A percentile compares a stretch with the other conserved stretches of the same genome.
Evolutionary conservation across 495 filamentous ascomycete genomes (phyloP).

Genomic region (Podospora pseudocomata): DNA sequence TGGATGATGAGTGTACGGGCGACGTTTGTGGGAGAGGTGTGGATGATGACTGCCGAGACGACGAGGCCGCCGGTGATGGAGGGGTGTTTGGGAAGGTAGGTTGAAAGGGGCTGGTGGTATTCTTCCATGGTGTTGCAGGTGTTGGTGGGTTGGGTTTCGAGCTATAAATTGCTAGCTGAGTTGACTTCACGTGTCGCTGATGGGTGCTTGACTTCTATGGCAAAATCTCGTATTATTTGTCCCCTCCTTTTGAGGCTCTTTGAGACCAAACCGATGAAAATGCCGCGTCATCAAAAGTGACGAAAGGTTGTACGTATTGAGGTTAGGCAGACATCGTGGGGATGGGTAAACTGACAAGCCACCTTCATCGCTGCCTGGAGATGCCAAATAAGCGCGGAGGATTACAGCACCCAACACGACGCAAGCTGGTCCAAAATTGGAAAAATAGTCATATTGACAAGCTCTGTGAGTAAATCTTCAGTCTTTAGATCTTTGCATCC

Average conservation of each 20-base stretch:
- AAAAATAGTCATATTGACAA: background rate
- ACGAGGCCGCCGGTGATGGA: constrained; percentile 25
- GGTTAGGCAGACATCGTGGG: background rate
- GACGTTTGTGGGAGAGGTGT: constrained; percentile 15
- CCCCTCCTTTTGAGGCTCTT: background rate
- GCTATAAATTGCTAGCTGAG: background rate
- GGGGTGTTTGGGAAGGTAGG: constrained; percentile 27
- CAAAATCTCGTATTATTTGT: background rate
- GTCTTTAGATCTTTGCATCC: background rate
- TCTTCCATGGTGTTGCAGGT: background rate
- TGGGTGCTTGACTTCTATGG: no score
- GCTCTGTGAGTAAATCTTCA: background rate
- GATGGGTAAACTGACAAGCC: background rate
- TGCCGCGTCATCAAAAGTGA: background rate
- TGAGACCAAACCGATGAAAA: background rate
- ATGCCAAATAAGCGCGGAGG: background rate
- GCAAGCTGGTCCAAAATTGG: background rate
- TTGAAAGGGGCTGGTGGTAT: background rate
- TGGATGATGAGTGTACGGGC: constrained; percentile 44
- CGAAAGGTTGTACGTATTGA: background rate
- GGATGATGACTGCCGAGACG: constrained; percentile 35
- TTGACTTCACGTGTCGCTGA: background rate
- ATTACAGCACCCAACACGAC: background rate
- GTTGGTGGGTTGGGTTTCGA: background rate
- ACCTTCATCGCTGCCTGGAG: background rate